These are phyloP conservation scores for Cinnamomum micranthum DNA, from an alignment of 164 flowering plant genomes.

Conservation along the genomic window DNA sequence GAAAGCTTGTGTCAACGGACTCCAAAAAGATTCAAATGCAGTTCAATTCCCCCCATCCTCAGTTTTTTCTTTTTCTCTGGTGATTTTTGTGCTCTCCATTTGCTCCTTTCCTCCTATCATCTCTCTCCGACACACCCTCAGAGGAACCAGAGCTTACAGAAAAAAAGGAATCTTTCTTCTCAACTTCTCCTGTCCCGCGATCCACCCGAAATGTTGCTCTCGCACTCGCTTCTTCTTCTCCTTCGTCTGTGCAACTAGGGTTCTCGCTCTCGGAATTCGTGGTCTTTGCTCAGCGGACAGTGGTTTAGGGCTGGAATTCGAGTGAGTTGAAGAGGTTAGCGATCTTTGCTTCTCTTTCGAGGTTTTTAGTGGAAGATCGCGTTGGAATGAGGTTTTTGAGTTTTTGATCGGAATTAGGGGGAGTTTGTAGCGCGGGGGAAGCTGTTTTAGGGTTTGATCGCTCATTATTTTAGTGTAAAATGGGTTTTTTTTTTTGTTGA, in stretches of 20 bases:
- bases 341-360: background rate
- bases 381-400: background rate
- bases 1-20: conserved; percentile 45
- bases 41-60: conserved; percentile 21
- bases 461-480: background rate
- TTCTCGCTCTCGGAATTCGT: background rate
- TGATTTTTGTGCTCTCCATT: too few species aligned
- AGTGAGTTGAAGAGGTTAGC: conserved; percentile 4
- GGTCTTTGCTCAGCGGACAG: background rate
- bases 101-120: conserved; percentile 32
- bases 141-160: background rate
- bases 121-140: background rate
- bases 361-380: background rate
- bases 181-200: background rate
- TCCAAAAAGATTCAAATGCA: conserved; percentile 47
- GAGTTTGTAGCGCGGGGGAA: too few species aligned
- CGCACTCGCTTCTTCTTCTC: background rate
- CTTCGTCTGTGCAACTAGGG: background rate
- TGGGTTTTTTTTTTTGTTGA: background rate
- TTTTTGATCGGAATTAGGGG: background rate
- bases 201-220: conserved; percentile 1
- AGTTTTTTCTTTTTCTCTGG: background rate
- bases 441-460: background rate
- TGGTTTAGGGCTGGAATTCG: background rate
- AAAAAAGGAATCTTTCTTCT: background rate